Conservation (phyloP, 179 eudicot species). For the Patellifolia procumbens region DNA sequence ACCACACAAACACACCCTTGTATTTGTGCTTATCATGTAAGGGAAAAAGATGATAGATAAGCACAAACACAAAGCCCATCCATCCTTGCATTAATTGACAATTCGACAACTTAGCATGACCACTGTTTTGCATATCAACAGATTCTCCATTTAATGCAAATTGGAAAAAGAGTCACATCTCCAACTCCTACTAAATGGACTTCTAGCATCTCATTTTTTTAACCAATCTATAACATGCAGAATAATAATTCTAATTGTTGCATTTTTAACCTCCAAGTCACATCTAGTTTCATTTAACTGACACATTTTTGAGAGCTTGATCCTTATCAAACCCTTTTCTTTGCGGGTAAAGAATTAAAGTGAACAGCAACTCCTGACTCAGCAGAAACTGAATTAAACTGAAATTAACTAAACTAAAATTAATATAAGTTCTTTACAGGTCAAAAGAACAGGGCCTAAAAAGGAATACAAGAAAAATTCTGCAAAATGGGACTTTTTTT, state of each 20-base stretch:
- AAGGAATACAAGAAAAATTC: no score
- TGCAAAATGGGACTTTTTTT: no score
- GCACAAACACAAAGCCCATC: no score
- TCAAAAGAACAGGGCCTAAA: no score
- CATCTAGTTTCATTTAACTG: conserved; percentile 12
- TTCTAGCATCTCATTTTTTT: not conserved
- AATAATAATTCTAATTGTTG: conserved; percentile 19
- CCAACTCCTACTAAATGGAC: not conserved
- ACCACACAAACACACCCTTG: not conserved
- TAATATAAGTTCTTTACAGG: no score
- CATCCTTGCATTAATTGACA: conserved; percentile 8
- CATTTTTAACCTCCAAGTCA: conserved; percentile 12
- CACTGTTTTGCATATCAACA: not conserved
- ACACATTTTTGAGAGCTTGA: no score
- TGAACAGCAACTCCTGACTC: no score
- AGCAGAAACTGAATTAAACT: no score
- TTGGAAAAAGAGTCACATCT: conserved; percentile 26
- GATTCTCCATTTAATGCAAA: conserved; percentile 19
- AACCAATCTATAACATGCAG: conserved; percentile 7
- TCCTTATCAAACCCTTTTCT: no score
- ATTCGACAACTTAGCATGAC: not conserved
- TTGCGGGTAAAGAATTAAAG: no score
- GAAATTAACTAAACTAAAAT: no score
- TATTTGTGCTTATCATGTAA: conserved; percentile 19
- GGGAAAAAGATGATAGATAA: no score